These are phyloP conservation scores for Malassezia arunalokei DNA, from an alignment of 1,284 basidiomycete genomes.

Conservation along the genomic window DNA sequence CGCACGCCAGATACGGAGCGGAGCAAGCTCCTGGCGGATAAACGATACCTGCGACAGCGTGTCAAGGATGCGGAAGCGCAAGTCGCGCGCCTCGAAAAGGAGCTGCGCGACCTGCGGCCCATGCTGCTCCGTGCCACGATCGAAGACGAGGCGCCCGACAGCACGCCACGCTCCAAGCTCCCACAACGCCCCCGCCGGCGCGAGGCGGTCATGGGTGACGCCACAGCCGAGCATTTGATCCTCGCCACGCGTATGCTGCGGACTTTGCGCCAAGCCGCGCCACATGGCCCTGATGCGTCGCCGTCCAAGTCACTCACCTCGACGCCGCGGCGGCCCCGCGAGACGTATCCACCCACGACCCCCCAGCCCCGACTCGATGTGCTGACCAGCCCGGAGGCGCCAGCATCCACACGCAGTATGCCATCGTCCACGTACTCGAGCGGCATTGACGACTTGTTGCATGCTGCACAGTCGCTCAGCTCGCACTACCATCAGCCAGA, in stretches of 20 bases:
- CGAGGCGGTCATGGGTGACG: constrained; percentile 47
- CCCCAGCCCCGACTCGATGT: constrained; percentile 14
- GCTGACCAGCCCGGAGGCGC: background rate
- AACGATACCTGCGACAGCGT: constrained; percentile 36
- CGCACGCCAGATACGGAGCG: constrained; percentile 29
- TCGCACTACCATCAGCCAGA: background rate
- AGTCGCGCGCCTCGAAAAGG: constrained; percentile 35
- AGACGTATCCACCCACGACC: background rate
- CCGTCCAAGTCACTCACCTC: background rate
- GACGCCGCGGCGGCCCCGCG: background rate
- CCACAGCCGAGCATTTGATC: constrained; percentile 48
- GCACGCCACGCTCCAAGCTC: constrained; percentile 3
- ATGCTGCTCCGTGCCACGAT: constrained; percentile 30
- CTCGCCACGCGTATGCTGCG: constrained; percentile 44
- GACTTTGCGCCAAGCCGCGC: constrained; percentile 24
- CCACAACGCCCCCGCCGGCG: constrained; percentile 19
- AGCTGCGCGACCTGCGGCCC: constrained; percentile 34
- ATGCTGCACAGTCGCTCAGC: constrained; percentile 37
- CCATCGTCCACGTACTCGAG: constrained; percentile 20
- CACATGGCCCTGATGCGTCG: background rate
- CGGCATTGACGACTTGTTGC: constrained; percentile 43
- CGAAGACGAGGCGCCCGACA: constrained; percentile 9
- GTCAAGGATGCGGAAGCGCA: constrained; percentile 41
- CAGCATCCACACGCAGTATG: constrained; percentile 1
- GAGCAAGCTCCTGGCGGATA: constrained; percentile 41